A percentile compares a stretch with the other conserved stretches of the same genome.
phyloP scores from a whole-genome alignment of 164 flowering plant species.

The Dillenia turbinata region DNA sequence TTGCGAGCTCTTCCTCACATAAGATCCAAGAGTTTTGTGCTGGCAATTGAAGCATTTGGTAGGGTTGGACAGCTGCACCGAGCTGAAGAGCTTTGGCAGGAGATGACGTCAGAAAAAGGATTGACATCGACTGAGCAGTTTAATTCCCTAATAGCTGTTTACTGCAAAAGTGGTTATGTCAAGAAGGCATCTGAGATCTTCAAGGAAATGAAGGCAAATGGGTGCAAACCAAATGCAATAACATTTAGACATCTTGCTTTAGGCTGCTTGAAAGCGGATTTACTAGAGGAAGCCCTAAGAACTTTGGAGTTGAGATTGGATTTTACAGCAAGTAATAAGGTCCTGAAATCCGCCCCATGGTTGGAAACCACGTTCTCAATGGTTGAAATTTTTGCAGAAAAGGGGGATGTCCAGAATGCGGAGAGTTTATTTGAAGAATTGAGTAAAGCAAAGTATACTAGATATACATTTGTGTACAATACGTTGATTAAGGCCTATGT shows the following conservation, averaged over 20 bases:
- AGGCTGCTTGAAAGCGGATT: constrained; percentile 72
- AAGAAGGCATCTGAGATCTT: constrained; percentile 58
- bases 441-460: constrained; percentile 54
- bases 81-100: constrained; percentile 79
- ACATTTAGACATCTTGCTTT: constrained; percentile 77
- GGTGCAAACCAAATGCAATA: constrained; percentile 73
- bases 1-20: constrained; percentile 47
- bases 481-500: constrained; percentile 74
- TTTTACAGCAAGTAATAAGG: constrained; percentile 26
- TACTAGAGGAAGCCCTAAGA: constrained; percentile 57
- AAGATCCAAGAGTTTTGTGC: constrained; percentile 60
- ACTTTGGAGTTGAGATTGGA: constrained; percentile 54
- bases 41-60: constrained; percentile 93
- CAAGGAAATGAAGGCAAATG: constrained; percentile 55
- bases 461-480: constrained; percentile 85
- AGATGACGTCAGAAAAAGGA: constrained; percentile 54
- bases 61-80: constrained; percentile 47
- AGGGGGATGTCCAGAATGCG: constrained; percentile 70
- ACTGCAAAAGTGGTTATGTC: constrained; percentile 62
- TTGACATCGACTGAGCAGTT: constrained; percentile 68
- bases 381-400: constrained; percentile 66
- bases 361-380: constrained; percentile 75
- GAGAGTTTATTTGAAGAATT: constrained; percentile 77
- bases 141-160: constrained; percentile 77
- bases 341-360: constrained; percentile 82